Evolutionary conservation across 768 basidiomycete genomes (phyloP).

Genomic region (Crepidotus variabilis): DNA sequence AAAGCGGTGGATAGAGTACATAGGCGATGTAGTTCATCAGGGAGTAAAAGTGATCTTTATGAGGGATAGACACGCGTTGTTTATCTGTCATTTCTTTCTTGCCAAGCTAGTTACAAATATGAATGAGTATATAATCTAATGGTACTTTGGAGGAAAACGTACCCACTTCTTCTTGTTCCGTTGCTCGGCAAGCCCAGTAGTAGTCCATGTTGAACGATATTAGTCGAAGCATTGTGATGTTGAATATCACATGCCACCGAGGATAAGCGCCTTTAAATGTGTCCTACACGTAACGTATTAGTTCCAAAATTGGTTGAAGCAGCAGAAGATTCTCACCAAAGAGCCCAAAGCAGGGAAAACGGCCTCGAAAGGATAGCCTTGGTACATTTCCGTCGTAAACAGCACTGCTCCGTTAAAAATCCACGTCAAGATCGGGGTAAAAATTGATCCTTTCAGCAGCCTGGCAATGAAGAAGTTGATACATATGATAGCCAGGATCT

Average conservation of each 20-base stretch:
- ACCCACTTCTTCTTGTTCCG: constrained; percentile 40
- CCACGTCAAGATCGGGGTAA: constrained; percentile 64
- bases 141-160: constrained; percentile 6
- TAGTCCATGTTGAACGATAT: constrained; percentile 94
- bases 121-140: neutral
- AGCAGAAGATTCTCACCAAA: constrained; percentile 48
- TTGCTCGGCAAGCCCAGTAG: constrained; percentile 67
- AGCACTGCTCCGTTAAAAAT: constrained; percentile 70
- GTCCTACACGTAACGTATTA: constrained; percentile 43
- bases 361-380: constrained; percentile 67
- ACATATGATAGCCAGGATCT: constrained; percentile 69
- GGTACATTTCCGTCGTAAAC: constrained; percentile 70
- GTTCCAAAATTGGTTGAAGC: neutral
- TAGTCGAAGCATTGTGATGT: constrained; percentile 92
- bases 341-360: constrained; percentile 51
- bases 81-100: constrained; percentile 43
- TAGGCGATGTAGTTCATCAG: constrained; percentile 79
- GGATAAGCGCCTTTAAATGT: constrained; percentile 72
- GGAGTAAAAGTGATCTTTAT: constrained; percentile 57
- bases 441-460: constrained; percentile 33
- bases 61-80: constrained; percentile 52
- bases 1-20: constrained; percentile 88
- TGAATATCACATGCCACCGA: constrained; percentile 92
- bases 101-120: constrained; percentile 11
- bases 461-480: constrained; percentile 68